Conservation (phyloP, 768 basidiomycete genomes). For the Lepiota venenata region DNA sequence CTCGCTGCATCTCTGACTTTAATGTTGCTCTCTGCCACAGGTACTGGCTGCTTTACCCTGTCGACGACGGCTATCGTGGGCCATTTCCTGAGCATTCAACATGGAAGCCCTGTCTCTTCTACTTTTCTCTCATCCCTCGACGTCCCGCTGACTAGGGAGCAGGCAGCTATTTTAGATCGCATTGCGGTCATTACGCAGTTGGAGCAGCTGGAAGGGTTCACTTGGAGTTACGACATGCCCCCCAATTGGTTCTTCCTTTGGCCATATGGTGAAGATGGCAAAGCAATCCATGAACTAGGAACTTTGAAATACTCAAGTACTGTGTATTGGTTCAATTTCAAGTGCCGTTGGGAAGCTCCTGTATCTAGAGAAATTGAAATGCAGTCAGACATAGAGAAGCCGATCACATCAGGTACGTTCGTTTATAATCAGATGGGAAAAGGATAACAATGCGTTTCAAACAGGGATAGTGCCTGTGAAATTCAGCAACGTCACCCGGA, state of each 20-base stretch:
- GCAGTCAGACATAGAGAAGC: background rate
- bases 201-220: constrained; percentile 4
- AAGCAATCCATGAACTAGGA: background rate
- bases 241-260: background rate
- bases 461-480: background rate
- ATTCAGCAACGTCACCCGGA: background rate
- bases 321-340: background rate
- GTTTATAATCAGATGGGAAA: no score
- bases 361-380: background rate
- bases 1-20: background rate
- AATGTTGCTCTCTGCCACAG: constrained; percentile 4
- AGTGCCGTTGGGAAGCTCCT: constrained; percentile 5
- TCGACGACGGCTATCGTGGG: background rate
- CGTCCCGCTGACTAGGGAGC: background rate
- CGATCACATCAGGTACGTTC: background rate
- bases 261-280: background rate
- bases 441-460: background rate
- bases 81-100: background rate
- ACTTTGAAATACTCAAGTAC: background rate
- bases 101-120: background rate
- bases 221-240: constrained; percentile 1
- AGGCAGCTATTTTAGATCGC: background rate
- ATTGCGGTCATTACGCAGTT: background rate
- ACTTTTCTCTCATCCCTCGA: background rate
- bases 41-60: constrained; percentile 3